Base-by-base conservation (phyloP, 2,329 filamentous ascomycete species). In the Anisogramma anomala region DNA sequence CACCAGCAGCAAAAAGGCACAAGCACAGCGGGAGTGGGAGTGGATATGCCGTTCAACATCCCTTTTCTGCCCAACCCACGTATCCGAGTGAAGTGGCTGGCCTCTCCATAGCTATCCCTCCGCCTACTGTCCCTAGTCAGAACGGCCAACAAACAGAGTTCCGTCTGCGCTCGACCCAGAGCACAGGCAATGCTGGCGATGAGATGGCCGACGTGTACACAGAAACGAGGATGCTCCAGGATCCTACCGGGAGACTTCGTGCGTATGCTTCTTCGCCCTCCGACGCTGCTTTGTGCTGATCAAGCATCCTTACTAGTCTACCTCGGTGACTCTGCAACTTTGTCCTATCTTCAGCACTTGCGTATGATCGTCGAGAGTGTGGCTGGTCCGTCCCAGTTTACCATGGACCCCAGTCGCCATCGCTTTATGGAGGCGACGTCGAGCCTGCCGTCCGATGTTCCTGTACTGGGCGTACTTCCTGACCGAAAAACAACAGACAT, bases 271-370 rank as follows among this genome's bases (percentile, higher is more conserved):
- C 20, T 17, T 30, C 19, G 15, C 27, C 23, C 22, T 9, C 15
- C 36, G 25, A 4, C 18, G 10, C 6, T 6, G 17, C 23, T 14
- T 36, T 19, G 26, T 11, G n/a, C 52, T 53, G 32, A 54, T 44
- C 7, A 44, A 45, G 30, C 38, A 2, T 7, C 15, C 4, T 15
- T 15, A 22, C 1, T 23, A 74, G 71, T 76, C 18, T 79, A 78
- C 47, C 64, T 79, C 46, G 76, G 77, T n/a, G 72, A 79, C 48
- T 74, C 77, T 2, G 74, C 74, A 1, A 73, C 72, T 0, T 59
- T 79, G 5, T 75, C 76, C 0, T 79, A 74, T 49, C 59, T 80
- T 3, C 71, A 79, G 42, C 59, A 75, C 33, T 67, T 80, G 14
- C 71, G 76, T 8, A 71, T 72, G 58, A 69, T 79, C 49, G 73